Evolutionary conservation across 768 basidiomycete species (phyloP).

Genomic region (Pleurotus ostreatus): DNA sequence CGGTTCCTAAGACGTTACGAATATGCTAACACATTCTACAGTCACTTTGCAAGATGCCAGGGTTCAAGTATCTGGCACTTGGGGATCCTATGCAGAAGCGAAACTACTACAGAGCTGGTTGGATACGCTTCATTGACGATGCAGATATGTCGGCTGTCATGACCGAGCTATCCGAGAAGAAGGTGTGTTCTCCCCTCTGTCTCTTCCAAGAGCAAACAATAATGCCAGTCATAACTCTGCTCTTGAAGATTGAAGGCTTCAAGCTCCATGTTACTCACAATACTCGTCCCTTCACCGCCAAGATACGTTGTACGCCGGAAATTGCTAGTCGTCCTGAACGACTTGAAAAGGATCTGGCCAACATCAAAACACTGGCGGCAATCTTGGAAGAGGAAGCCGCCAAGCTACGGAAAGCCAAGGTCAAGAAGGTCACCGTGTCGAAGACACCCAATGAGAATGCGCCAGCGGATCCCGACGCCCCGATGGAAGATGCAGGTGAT

Average conservation of each 20-base stretch:
- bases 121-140: slow-evolving; percentile 84
- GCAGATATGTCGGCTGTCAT: slow-evolving; percentile 77
- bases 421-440: slow-evolving; percentile 20
- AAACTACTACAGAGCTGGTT: slow-evolving; percentile 92
- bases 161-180: slow-evolving; percentile 74
- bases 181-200: slow-evolving; percentile 43
- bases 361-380: slow-evolving; percentile 66
- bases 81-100: slow-evolving; percentile 92
- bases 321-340: slow-evolving; percentile 78
- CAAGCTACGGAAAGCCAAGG: slow-evolving; percentile 42
- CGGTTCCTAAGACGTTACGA: slow-evolving; percentile 1
- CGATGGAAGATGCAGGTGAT: slow-evolving; percentile 25
- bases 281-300: slow-evolving; percentile 70
- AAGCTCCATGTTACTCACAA: slow-evolving; percentile 88
- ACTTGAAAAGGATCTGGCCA: slow-evolving; percentile 75
- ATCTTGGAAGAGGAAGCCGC: slow-evolving; percentile 72
- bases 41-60: slow-evolving; percentile 74
- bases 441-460: slow-evolving; percentile 23
- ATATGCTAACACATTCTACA: slow-evolving; percentile 23
- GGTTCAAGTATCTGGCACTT: slow-evolving; percentile 84
- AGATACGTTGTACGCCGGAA: slow-evolving; percentile 78
- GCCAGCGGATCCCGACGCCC: slow-evolving; percentile 25
- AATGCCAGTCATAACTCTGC: too few relatives aligned
- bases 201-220: too few relatives aligned
- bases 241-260: slow-evolving; percentile 83